phyloP scores from a whole-genome alignment of 1,284 basidiomycete species.

The Fomitiporia mediterranea region DNA sequence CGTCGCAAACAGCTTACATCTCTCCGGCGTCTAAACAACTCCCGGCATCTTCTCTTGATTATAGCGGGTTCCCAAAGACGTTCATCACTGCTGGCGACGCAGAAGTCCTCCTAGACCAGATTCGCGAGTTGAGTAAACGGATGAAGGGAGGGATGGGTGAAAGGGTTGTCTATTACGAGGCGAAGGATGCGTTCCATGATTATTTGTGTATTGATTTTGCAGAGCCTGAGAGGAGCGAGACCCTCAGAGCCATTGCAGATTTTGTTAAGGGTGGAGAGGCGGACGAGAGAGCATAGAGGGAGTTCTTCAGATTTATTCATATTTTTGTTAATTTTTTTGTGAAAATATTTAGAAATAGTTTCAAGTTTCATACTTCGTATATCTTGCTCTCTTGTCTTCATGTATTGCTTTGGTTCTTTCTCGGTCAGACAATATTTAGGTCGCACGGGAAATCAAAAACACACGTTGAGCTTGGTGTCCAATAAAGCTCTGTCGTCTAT shows the following conservation, averaged over 20 bases:
- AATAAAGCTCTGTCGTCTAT: too few species aligned
- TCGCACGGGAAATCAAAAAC: too few species aligned
- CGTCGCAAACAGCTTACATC: slow-evolving; percentile 45
- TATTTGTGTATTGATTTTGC: slow-evolving; percentile 8
- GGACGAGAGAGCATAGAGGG: too few species aligned
- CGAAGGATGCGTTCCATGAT: slow-evolving; percentile 26
- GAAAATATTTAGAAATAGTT: too few species aligned
- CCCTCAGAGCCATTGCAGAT: slow-evolving; percentile 1
- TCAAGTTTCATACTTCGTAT: too few species aligned
- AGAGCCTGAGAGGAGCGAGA: slow-evolving; percentile 11
- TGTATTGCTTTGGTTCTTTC: too few species aligned
- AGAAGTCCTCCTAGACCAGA: slow-evolving; percentile 49
- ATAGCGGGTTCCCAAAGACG: slow-evolving; percentile 52
- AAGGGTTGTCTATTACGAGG: slow-evolving; percentile 21
- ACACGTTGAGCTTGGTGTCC: too few species aligned
- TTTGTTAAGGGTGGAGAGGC: too few species aligned
- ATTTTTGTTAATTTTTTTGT: too few species aligned
- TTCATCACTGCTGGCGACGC: slow-evolving; percentile 50
- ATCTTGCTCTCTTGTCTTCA: too few species aligned
- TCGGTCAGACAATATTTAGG: too few species aligned
- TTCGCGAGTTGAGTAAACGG: slow-evolving; percentile 37
- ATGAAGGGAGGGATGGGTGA: slow-evolving; percentile 31
- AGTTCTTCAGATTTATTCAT: too few species aligned
- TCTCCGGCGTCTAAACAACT: slow-evolving; percentile 48
- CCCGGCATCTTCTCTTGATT: slow-evolving; percentile 37